Conservation (phyloP, 1,284 basidiomycete species). For the Irpex sp. region DNA sequence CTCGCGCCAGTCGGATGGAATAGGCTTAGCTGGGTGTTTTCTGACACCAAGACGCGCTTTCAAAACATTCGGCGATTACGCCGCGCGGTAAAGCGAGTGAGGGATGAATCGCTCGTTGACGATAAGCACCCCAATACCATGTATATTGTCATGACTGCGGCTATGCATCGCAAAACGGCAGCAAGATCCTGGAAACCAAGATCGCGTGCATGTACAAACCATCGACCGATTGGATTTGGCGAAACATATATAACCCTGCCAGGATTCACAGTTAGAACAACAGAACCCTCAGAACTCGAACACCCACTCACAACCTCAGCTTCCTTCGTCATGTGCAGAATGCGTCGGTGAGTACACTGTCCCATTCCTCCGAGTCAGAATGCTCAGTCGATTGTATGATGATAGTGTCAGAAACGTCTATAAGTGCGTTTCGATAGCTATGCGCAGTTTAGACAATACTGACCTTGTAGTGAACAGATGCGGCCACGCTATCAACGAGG, state of each 20-base stretch:
- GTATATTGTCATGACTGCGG: neutral
- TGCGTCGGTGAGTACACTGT: conserved; percentile 23
- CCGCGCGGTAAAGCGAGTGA: neutral
- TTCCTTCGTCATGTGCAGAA: conserved; percentile 20
- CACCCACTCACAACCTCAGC: neutral
- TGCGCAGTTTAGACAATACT: neutral
- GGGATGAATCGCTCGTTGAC: neutral
- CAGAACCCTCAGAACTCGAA: conserved; percentile 11
- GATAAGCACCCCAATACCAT: neutral
- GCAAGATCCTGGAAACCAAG: neutral
- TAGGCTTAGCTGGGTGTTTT: neutral
- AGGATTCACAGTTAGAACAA: neutral
- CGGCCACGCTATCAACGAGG: conserved; percentile 53
- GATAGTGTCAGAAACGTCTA: conserved; percentile 23
- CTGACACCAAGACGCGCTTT: neutral
- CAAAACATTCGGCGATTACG: neutral
- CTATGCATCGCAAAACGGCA: neutral
- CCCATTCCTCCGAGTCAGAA: conserved; percentile 4
- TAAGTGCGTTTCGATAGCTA: conserved; percentile 5
- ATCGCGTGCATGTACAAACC: neutral
- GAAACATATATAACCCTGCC: neutral
- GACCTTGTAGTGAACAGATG: conserved; percentile 29
- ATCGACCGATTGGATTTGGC: neutral
- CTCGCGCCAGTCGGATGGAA: neutral
- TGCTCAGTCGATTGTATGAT: neutral